Conservation (phyloP, 2,329 filamentous ascomycete genomes). For the Alternaria rosae region DNA sequence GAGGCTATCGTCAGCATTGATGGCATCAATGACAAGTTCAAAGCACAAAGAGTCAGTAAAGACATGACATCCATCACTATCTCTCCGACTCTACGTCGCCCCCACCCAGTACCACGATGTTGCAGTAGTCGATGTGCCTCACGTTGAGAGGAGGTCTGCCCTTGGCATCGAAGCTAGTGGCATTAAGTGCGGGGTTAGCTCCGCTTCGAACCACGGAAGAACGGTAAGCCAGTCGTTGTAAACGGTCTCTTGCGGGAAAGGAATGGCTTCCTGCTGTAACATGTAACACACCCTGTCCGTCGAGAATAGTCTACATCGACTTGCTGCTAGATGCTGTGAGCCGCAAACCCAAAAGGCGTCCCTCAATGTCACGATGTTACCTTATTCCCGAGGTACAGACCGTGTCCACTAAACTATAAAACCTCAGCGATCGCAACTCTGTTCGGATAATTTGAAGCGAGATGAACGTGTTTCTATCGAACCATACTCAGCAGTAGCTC, state of each 20-base stretch:
- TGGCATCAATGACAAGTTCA: not conserved
- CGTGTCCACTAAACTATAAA: not conserved
- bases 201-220: conserved; percentile 9
- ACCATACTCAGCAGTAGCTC: conserved; percentile 1
- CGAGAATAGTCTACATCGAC: not conserved
- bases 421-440: not conserved
- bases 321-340: not conserved
- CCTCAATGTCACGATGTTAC: not conserved
- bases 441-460: not conserved
- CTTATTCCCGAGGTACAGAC: not conserved
- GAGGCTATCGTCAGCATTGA: not conserved
- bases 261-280: not conserved
- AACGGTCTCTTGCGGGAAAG: not conserved
- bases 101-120: not conserved
- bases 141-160: conserved; percentile 21
- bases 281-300: not conserved
- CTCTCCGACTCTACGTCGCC: not conserved
- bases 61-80: not conserved
- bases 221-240: conserved; percentile 5
- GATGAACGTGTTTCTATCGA: not conserved
- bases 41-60: not conserved
- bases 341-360: not conserved
- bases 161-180: conserved; percentile 34
- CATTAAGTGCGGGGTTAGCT: conserved; percentile 32
- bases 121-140: conserved; percentile 32